Evolutionary conservation across 768 basidiomycete species (phyloP).

Genomic region (Lentinula edodes): DNA sequence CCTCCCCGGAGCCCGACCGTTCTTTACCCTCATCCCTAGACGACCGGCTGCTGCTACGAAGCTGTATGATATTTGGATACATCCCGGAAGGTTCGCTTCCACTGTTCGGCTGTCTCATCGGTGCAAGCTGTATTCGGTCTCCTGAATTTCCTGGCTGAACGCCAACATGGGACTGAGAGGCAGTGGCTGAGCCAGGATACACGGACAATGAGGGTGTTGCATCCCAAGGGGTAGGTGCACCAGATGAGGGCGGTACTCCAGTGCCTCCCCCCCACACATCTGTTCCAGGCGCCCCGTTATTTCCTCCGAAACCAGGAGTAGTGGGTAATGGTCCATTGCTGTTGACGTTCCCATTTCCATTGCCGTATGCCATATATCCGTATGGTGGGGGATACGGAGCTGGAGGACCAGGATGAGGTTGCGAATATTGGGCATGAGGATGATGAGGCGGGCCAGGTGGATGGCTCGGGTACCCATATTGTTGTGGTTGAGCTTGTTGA

Average conservation of each 20-base stretch:
- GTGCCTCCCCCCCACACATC: neutral
- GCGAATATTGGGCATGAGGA: neutral
- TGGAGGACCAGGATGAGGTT: neutral
- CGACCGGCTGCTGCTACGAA: conserved; percentile 2
- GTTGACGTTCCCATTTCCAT: neutral
- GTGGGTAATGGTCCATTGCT: neutral
- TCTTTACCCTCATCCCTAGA: conserved; percentile 1
- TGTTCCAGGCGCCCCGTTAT: neutral
- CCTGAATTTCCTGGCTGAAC: conserved; percentile 6
- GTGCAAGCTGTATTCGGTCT: conserved; percentile 29
- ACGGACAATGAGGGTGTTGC: neutral
- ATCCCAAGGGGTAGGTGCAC: neutral
- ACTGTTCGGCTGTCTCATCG: conserved; percentile 15
- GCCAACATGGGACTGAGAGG: neutral
- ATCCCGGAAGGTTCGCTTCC: neutral
- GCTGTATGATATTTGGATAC: conserved; percentile 3
- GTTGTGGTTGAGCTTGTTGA: neutral
- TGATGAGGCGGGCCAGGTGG: neutral
- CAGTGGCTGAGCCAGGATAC: neutral
- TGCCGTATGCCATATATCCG: conserved; percentile 15
- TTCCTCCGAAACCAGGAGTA: neutral
- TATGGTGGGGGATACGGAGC: neutral
- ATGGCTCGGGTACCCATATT: neutral
- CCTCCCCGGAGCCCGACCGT: neutral
- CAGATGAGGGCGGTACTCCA: neutral